Evolutionary conservation across 2,329 filamentous ascomycete genomes (phyloP), one percentile per base, ranked within the genome.

Genomic region (Amauroascus verrucosus): DNA sequence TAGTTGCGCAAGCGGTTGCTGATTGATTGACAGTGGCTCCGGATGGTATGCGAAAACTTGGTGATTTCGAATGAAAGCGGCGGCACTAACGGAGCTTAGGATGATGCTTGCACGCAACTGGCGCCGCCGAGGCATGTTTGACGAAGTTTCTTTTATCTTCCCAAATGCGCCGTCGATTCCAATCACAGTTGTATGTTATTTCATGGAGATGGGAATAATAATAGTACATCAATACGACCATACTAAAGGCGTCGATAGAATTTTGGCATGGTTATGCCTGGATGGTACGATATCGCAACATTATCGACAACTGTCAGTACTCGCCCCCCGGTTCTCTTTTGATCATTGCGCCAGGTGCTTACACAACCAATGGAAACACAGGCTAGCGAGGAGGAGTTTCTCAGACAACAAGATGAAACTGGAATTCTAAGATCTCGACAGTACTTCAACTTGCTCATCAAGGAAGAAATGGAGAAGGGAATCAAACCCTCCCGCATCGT

Each of bases 91-190:
- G n/a, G n/a, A n/a, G 13, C 54, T n/a, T 51, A 77, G 82, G 81
- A 79, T 85, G 43, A 82, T 81, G 54, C 80, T 93, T 18, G 88
- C 93, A 30, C 84, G 95, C 74, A 88, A 91, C 70, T 96, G 86
- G 85, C 83, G 88, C 53, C 78, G 84, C 32, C 80, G 86, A 49
- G 80, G 82, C 68, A 84, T 84, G 64, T 88, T 97, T 59, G 81
- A 89, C 54, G 86, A 96, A 71, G 87, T 95, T 67, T 86, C 91
- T 66, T 97, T 97, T 70, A 81, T 98, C 65, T 84, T 98, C 69
- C 93, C 93, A 14, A 87, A 95, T 72, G 93, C 93, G 26, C 89
- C 91, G 4, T 72, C 71, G 35, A 93, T 95, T 51, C 88, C 89
- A 30, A 88, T 96, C 65, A 90, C 88, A n/a, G 75, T 83, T 62